Evolutionary conservation across 1,139 yeast species (phyloP).

Genomic region (Diutina scorzettiae): DNA sequence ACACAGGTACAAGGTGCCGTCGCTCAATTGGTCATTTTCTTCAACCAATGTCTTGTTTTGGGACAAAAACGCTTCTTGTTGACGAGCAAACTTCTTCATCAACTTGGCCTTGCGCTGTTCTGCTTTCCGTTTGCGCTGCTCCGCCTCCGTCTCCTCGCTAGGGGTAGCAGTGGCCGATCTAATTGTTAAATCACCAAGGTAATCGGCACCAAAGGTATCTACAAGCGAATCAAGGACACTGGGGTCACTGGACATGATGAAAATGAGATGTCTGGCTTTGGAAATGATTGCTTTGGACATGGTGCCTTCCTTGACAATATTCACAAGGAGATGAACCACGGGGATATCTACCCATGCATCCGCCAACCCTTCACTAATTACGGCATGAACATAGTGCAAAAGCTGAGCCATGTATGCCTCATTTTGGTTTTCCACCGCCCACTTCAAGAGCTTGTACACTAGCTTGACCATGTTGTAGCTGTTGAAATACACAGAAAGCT

Average conservation of each 20-base stretch:
- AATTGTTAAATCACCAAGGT: slow-evolving; percentile 29
- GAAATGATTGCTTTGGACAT: slow-evolving; percentile 29
- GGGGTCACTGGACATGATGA: slow-evolving; percentile 33
- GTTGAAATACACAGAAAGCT: slow-evolving; percentile 41
- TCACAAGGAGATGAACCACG: slow-evolving; percentile 40
- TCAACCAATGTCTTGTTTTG: slow-evolving; percentile 13
- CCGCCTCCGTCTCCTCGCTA: slow-evolving; percentile 17
- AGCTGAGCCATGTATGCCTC: slow-evolving; percentile 44
- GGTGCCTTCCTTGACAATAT: slow-evolving; percentile 38
- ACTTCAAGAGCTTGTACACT: slow-evolving; percentile 42
- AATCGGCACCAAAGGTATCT: slow-evolving; percentile 47
- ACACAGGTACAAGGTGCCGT: neutral
- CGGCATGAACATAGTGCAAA: slow-evolving; percentile 59
- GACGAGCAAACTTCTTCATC: slow-evolving; percentile 30
- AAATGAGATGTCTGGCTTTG: slow-evolving; percentile 40
- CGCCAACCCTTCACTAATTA: slow-evolving; percentile 18
- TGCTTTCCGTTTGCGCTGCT: slow-evolving; percentile 16
- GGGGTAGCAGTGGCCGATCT: slow-evolving; percentile 13
- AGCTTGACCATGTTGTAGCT: slow-evolving; percentile 43
- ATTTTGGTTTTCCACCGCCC: slow-evolving; percentile 37
- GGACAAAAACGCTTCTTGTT: slow-evolving; percentile 25
- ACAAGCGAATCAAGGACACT: slow-evolving; percentile 37
- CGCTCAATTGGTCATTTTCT: neutral
- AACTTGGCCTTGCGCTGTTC: slow-evolving; percentile 26
- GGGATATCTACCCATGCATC: slow-evolving; percentile 42